These are phyloP conservation scores for Henningerozyma blattae DNA, from an alignment of 805 yeast species.

Conservation along the genomic window DNA sequence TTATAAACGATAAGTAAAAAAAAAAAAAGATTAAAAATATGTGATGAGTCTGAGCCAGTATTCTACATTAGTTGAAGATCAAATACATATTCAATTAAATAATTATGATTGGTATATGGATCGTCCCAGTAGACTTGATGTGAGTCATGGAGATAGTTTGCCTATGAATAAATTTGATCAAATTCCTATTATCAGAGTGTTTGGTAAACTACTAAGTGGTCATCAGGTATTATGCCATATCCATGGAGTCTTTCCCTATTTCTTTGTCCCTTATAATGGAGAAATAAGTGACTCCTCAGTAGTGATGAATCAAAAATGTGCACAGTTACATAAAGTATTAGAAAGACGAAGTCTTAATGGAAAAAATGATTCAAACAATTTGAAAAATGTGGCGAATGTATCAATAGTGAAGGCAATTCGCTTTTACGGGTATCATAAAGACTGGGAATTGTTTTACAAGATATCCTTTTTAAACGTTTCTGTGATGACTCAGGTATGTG, in stretches of 20 bases:
- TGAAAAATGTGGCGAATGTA: conserved; percentile 44
- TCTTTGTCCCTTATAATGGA: conserved; percentile 54
- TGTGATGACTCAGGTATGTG: conserved; percentile 41
- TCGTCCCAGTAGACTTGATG: conserved; percentile 44
- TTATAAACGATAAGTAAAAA: too few species aligned
- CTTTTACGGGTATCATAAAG: conserved; percentile 72
- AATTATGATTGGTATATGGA: conserved; percentile 55
- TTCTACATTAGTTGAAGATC: conserved; percentile 6
- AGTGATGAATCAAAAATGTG: conserved; percentile 25
- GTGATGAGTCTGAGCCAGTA: too few species aligned
- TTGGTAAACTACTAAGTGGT: conserved; percentile 56
- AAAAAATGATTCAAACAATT: conserved; percentile 2
- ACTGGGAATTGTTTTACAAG: conserved; percentile 54
- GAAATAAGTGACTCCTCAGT: conserved; percentile 14
- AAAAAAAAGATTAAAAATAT: too few species aligned
- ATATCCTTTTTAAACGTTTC: conserved; percentile 55
- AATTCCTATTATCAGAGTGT: conserved; percentile 70
- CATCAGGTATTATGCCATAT: conserved; percentile 55
- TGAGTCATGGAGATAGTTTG: conserved; percentile 23
- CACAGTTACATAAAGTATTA: conserved; percentile 29
- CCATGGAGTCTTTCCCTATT: conserved; percentile 77
- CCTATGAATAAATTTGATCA: conserved; percentile 27
- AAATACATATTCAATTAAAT: conserved; percentile 41
- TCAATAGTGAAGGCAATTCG: conserved; percentile 63
- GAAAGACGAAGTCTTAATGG: conserved; percentile 25